These are phyloP conservation scores for Septoria linicola DNA, from an alignment of 2,329 filamentous ascomycete species.

Conservation along the genomic window DNA sequence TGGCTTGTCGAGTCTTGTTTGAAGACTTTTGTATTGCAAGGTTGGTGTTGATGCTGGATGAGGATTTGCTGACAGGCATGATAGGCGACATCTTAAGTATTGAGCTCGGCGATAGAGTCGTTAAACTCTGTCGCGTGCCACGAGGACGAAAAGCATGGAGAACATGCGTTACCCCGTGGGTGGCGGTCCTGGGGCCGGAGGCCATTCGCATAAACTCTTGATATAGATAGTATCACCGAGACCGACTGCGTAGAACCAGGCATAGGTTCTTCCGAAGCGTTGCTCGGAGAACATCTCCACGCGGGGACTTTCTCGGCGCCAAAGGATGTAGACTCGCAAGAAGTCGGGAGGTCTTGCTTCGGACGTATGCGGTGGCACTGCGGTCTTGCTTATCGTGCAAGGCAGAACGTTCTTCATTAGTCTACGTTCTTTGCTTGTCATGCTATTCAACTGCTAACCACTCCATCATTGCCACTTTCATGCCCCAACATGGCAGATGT, in stretches of 20 bases:
- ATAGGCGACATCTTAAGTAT: constrained; percentile 10
- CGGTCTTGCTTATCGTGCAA: constrained; percentile 2
- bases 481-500: constrained; percentile 4
- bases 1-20: background rate
- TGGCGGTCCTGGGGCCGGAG: constrained; percentile 4
- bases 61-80: constrained; percentile 7
- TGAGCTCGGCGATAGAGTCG: background rate
- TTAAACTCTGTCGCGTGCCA: background rate
- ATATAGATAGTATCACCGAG: constrained; percentile 1
- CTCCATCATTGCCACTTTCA: background rate
- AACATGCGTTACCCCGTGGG: constrained; percentile 1
- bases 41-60: background rate
- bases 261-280: constrained; percentile 5
- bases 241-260: background rate
- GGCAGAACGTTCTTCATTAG: background rate
- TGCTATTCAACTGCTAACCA: background rate
- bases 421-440: background rate
- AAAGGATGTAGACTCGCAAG: background rate
- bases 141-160: background rate
- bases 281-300: background rate
- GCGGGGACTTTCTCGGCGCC: constrained; percentile 9
- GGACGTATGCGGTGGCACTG: constrained; percentile 4
- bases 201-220: background rate
- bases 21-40: background rate
- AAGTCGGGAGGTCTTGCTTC: background rate